Evolutionary conservation across 1,284 basidiomycete genomes (phyloP).

Genomic region (Pseudozyma hubeiensis): DNA sequence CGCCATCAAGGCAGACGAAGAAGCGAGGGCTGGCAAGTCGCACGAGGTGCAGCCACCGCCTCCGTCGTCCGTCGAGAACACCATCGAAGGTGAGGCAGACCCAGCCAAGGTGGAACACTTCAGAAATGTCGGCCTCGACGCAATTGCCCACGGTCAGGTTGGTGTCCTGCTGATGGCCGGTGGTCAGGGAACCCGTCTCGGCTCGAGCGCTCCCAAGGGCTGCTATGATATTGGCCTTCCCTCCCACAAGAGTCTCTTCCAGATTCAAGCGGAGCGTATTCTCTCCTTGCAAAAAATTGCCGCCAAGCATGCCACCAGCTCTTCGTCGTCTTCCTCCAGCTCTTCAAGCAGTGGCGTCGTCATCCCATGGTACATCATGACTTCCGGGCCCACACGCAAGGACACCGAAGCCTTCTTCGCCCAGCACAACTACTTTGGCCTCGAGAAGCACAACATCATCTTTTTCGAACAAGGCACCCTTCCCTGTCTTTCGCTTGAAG

Average conservation of each 20-base stretch:
- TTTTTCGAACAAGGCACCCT: conserved; percentile 99
- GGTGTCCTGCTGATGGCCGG: conserved; percentile 97
- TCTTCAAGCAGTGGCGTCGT: conserved; percentile 73
- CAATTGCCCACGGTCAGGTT: conserved; percentile 83
- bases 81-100: conserved; percentile 53
- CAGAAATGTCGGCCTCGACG: conserved; percentile 78
- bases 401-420: conserved; percentile 89
- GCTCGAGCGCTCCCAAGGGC: conserved; percentile 92
- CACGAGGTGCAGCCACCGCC: conserved; percentile 64
- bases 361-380: conserved; percentile 99
- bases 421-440: conserved; percentile 83
- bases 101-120: conserved; percentile 72
- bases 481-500: conserved; percentile 92
- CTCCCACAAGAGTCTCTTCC: conserved; percentile 92
- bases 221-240: conserved; percentile 97
- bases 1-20: conserved; percentile 79
- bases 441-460: conserved; percentile 82
- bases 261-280: conserved; percentile 96
- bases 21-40: conserved; percentile 70
- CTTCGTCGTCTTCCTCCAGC: conserved; percentile 70
- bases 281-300: conserved; percentile 83
- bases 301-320: conserved; percentile 70
- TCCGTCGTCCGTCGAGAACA: conserved; percentile 48
- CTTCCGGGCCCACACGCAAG: conserved; percentile 89
- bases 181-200: conserved; percentile 94